Percentiles rank a stretch among this genome's conserved stretches.
These are phyloP conservation scores for Letharia lupina DNA, from an alignment of 495 filamentous ascomycete species.

Conservation along the genomic window DNA sequence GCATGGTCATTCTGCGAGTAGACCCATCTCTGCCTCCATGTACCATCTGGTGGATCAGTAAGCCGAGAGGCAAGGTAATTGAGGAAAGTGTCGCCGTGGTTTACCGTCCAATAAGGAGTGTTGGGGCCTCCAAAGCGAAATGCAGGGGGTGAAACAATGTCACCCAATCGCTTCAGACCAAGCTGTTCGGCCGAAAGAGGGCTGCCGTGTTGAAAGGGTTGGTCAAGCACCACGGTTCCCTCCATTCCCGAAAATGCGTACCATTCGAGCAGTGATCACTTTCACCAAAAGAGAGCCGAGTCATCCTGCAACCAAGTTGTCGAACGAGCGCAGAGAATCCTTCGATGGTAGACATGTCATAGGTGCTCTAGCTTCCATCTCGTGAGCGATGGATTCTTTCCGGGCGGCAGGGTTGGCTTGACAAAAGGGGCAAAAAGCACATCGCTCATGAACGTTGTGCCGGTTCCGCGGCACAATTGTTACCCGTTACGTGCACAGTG, in stretches of 20 bases:
- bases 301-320: background rate
- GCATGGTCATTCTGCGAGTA: background rate
- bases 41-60: background rate
- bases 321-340: background rate
- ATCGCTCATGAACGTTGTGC: background rate
- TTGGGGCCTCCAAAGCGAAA: background rate
- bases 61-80: background rate
- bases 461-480: background rate
- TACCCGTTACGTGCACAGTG: background rate
- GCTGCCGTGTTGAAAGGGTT: background rate
- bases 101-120: background rate
- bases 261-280: background rate
- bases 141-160: background rate
- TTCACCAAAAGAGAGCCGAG: background rate
- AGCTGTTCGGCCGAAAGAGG: background rate
- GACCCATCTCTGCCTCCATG: background rate
- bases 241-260: background rate
- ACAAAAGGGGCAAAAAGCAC: background rate
- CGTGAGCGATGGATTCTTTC: background rate
- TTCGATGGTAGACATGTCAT: background rate
- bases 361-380: background rate
- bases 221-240: background rate
- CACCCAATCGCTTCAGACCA: background rate
- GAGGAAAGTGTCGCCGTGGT: background rate
- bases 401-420: background rate